A percentile compares a stretch with the other conserved stretches of the same genome.
phyloP scores from a whole-genome alignment of 176 grass and related monocot genomes.

The Triticum dicoccoides region DNA sequence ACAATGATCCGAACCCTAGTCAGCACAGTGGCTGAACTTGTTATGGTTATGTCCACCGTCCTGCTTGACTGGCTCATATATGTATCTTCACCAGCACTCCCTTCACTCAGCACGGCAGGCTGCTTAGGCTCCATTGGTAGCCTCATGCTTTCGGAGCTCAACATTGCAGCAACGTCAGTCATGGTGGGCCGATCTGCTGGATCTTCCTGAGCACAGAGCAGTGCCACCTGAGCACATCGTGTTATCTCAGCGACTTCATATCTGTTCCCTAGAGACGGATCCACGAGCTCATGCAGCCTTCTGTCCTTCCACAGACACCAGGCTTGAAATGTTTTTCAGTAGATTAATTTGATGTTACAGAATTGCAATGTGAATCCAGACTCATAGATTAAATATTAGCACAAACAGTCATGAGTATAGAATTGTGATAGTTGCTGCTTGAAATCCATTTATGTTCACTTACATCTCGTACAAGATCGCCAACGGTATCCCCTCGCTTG shows the following conservation, averaged over 20 bases:
- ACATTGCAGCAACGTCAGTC: constrained; percentile 16
- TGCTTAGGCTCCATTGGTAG: constrained; percentile 13
- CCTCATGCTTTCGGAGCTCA: constrained; percentile 28
- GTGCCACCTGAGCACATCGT: constrained; percentile 25
- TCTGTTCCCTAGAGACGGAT: constrained; percentile 1
- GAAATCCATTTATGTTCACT: constrained; percentile 1
- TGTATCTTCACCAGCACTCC: not conserved
- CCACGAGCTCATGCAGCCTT: constrained; percentile 33
- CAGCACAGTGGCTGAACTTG: constrained; percentile 21
- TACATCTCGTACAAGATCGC: constrained; percentile 42
- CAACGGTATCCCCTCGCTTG: constrained; percentile 31
- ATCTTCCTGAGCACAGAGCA: constrained; percentile 53
- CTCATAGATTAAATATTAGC: too few relatives aligned
- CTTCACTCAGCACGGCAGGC: not conserved
- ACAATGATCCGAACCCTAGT: constrained; percentile 34
- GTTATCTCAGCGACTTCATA: not conserved
- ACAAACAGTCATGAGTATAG: too few relatives aligned
- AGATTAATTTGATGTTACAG: not conserved
- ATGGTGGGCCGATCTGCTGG: constrained; percentile 41
- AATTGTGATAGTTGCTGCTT: not conserved
- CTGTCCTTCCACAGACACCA: constrained; percentile 42
- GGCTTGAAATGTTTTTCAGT: constrained; percentile 27
- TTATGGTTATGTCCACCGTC: constrained; percentile 42
- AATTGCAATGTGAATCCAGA: not conserved
- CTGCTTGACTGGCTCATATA: constrained; percentile 11